phyloP scores from a whole-genome alignment of 1,139 yeast genomes.

The Nakaseomyces sp. region DNA sequence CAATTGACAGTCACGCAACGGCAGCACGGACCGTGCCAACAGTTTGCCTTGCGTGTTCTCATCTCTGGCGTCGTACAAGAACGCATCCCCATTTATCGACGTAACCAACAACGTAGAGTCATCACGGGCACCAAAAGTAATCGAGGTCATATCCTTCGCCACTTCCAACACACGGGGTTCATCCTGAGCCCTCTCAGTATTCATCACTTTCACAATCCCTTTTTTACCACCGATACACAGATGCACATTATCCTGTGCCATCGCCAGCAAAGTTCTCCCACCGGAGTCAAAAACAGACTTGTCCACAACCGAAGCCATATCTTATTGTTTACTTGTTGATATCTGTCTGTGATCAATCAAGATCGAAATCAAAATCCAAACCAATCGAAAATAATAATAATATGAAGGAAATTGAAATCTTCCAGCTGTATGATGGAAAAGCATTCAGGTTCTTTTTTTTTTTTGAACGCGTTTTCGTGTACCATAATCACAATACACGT shows the following conservation, averaged over 20 bases:
- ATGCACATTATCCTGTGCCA: conserved; percentile 18
- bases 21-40: conserved; percentile 38
- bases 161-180: conserved; percentile 30
- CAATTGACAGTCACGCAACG: conserved; percentile 56
- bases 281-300: conserved; percentile 28
- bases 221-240: conserved; percentile 26
- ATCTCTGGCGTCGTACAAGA: conserved; percentile 12
- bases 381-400: too few species aligned
- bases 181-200: conserved; percentile 21
- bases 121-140: conserved; percentile 12
- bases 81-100: conserved; percentile 25
- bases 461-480: neutral
- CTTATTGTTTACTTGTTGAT: neutral
- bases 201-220: conserved; percentile 25
- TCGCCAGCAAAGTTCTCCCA: conserved; percentile 24
- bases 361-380: too few species aligned
- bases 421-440: too few species aligned
- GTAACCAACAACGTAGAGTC: conserved; percentile 18
- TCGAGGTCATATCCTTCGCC: conserved; percentile 17
- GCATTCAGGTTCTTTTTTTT: too few species aligned
- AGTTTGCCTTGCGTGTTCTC: conserved; percentile 14
- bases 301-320: conserved; percentile 11
- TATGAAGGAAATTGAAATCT: too few species aligned
- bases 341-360: too few species aligned
- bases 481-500: neutral